These are phyloP conservation scores for Boletus patriciae DNA, from an alignment of 768 basidiomycete genomes.

Conservation along the genomic window DNA sequence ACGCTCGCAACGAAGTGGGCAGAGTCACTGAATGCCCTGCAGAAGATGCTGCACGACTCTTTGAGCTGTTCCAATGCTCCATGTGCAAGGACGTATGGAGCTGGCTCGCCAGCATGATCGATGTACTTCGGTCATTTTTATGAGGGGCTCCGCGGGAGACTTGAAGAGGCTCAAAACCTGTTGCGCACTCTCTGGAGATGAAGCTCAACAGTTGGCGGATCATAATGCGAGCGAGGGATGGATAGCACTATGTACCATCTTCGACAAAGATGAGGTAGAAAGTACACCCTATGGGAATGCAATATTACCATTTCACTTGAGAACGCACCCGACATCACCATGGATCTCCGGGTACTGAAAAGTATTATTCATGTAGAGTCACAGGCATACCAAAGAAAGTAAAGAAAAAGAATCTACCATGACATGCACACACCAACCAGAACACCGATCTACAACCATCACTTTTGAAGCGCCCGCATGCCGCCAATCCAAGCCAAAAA, in stretches of 20 bases:
- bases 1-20: not conserved
- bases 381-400: not conserved
- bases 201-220: not conserved
- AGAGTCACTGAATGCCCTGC: not conserved
- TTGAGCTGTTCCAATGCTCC: not conserved
- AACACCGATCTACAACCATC: not conserved
- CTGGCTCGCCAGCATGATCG: not conserved
- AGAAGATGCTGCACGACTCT: not conserved
- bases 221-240: not conserved
- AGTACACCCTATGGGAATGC: no score
- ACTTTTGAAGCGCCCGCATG: conserved; percentile 17
- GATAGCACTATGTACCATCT: not conserved
- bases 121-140: not conserved
- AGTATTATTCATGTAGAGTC: not conserved
- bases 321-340: no score
- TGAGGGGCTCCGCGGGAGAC: not conserved
- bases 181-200: not conserved
- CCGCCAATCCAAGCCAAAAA: conserved; percentile 79
- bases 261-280: no score
- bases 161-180: not conserved
- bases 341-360: not conserved
- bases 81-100: not conserved
- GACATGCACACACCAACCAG: not conserved
- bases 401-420: not conserved
- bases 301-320: not conserved